phyloP scores from a whole-genome alignment of 2,329 filamentous ascomycete species.

The Acrodontium crateriforme region DNA sequence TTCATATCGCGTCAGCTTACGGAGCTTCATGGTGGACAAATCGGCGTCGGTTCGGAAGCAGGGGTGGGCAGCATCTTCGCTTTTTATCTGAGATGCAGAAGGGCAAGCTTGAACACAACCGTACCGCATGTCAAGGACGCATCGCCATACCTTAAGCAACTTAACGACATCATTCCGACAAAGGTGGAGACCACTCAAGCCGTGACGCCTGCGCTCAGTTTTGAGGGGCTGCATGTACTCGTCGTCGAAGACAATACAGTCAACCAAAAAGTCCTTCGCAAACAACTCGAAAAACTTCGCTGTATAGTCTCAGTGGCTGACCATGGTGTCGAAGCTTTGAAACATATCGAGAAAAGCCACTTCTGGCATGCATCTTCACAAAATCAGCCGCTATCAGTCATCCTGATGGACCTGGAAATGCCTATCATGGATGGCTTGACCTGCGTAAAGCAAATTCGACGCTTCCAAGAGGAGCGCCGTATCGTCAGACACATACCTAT shows the following conservation, averaged over 20 bases:
- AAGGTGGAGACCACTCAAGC: neutral
- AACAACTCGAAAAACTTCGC: conserved; percentile 25
- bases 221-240: conserved; percentile 4
- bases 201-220: conserved; percentile 1
- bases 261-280: conserved; percentile 28
- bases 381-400: conserved; percentile 25
- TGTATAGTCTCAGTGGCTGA: conserved; percentile 25
- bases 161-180: too few relatives aligned
- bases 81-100: conserved; percentile 42
- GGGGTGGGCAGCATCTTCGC: conserved; percentile 50
- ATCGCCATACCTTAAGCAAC: too few relatives aligned
- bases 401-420: conserved; percentile 72
- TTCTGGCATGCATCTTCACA: conserved; percentile 1
- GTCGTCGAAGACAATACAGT: conserved; percentile 27
- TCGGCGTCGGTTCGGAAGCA: conserved; percentile 46
- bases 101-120: conserved; percentile 1
- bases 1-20: conserved; percentile 55
- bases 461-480: conserved; percentile 46
- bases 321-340: conserved; percentile 25
- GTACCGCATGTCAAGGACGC: neutral
- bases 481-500: conserved; percentile 53
- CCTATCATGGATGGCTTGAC: conserved; percentile 68
- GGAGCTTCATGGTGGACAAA: conserved; percentile 54
- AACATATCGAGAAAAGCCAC: conserved; percentile 14
- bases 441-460: conserved; percentile 52